Evolutionary conservation across 2,329 filamentous ascomycete genomes (phyloP).

Genomic region (Bipolaris bicolor): DNA sequence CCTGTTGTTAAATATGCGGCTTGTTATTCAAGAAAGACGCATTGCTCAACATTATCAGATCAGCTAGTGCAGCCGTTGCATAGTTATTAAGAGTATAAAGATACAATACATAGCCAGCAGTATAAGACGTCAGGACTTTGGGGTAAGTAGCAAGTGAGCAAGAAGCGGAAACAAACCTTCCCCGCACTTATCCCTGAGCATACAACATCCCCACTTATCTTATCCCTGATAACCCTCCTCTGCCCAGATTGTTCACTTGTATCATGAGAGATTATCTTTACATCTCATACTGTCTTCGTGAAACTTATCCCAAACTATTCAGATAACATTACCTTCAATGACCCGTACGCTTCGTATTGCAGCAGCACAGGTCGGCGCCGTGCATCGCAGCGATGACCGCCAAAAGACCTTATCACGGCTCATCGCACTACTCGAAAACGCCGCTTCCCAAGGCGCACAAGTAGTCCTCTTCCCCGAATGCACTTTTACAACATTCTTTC

Average conservation of each 20-base stretch:
- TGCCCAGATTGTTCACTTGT: not conserved
- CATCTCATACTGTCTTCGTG: no score
- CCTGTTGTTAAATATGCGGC: no score
- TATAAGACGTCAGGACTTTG: no score
- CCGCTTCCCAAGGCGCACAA: constrained; percentile 52
- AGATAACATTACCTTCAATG: constrained; percentile 28
- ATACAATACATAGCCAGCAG: no score
- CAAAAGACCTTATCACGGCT: constrained; percentile 54
- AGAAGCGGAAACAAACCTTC: no score
- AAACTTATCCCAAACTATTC: not conserved
- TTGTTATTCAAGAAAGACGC: no score
- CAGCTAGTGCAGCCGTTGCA: no score
- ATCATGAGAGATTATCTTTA: not conserved
- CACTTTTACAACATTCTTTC: constrained; percentile 63
- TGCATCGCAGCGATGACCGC: constrained; percentile 51
- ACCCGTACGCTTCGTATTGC: constrained; percentile 53
- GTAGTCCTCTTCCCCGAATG: constrained; percentile 61
- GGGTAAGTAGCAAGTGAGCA: no score
- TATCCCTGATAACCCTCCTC: not conserved
- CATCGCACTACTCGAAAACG: constrained; percentile 55
- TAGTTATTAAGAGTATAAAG: no score
- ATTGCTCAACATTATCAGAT: no score
- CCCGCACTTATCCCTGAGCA: not conserved
- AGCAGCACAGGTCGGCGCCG: constrained; percentile 60
- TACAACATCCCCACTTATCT: not conserved